Evolutionary conservation across 2,329 filamentous ascomycete species (phyloP), one percentile per base, ranked within the genome.

Genomic region (Raffaelea ambrosiae): DNA sequence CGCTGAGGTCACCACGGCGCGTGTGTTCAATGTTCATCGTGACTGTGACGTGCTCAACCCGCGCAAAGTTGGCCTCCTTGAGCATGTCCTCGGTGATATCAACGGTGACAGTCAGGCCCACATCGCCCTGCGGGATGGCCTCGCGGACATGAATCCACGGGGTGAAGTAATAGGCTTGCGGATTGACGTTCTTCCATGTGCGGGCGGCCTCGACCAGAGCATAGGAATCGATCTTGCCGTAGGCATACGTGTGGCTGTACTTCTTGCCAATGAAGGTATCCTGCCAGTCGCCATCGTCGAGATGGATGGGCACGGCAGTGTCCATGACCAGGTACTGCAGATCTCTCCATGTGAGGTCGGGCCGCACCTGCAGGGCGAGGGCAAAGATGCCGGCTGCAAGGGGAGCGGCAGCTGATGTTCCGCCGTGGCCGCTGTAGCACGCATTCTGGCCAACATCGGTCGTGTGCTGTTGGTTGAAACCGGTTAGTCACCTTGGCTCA

Each of bases 11-110:
- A 48, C 93, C 93, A 54, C 93, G 84, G 51, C 86, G 84, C 3
- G 78, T 82, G 62, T 98, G 93, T 47, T 87, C 79, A 21, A 96
- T 77, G 59, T 98, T 98, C 90, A 98, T 98, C 3, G 91, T 97
- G 33, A 98, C 79, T 1, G 91, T 97, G 33, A 98, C 87, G 66
- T 98, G 93, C 69, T 98, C 93, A 22, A 98, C 61, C 16, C 86
- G 81, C 58, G 83, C 88, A 14, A 98, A 64, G 61, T 98, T 98
- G 55, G 88, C 88, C 20, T 81, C 67, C 59, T 84, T 79, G 49
- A 97, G 70, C 79, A 90, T 88, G 19, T 89, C 81, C 47, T 80
- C 66, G 0, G 88, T 96, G 36, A 98, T 81, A 43, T 89, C 81
- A 56, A 95, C 90, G n/a, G 71, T 76, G 46, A 86, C 88, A 2